phyloP scores from a whole-genome alignment of 345 rosid genomes.

The Eucalyptus victrix region DNA sequence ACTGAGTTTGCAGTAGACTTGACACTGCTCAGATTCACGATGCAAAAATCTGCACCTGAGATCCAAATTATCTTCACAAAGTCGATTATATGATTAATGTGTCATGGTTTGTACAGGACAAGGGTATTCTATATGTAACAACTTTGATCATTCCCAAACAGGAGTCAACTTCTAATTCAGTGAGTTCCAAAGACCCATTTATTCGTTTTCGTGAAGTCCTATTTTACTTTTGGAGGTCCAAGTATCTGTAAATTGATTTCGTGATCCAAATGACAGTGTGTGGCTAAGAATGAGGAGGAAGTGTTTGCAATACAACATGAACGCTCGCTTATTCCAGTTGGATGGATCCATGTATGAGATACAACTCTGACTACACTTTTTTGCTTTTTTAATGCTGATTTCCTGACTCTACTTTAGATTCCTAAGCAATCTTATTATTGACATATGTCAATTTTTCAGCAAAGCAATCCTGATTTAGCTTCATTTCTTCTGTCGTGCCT shows the following conservation, averaged over 20 bases:
- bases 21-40: neutral
- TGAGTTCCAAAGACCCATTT: constrained; percentile 15
- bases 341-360: constrained; percentile 79
- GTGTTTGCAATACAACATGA: constrained; percentile 75
- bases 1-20: neutral
- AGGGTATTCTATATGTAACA: constrained; percentile 57
- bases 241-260: neutral
- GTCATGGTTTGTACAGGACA: constrained; percentile 32
- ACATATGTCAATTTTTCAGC: neutral
- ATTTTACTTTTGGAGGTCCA: neutral
- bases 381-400: neutral
- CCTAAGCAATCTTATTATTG: neutral
- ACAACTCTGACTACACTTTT: neutral
- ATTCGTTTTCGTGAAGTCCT: neutral
- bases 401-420: neutral
- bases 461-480: neutral
- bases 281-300: constrained; percentile 75
- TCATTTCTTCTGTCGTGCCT: neutral
- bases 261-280: constrained; percentile 31
- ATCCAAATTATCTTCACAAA: neutral
- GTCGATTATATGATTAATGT: neutral
- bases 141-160: constrained; percentile 92
- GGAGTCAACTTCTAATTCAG: constrained; percentile 76
- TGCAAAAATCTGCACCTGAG: neutral
- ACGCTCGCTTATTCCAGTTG: constrained; percentile 59